Base-by-base conservation (phyloP, 2,329 filamentous ascomycete species). In the Alternaria novae-zelandiae region DNA sequence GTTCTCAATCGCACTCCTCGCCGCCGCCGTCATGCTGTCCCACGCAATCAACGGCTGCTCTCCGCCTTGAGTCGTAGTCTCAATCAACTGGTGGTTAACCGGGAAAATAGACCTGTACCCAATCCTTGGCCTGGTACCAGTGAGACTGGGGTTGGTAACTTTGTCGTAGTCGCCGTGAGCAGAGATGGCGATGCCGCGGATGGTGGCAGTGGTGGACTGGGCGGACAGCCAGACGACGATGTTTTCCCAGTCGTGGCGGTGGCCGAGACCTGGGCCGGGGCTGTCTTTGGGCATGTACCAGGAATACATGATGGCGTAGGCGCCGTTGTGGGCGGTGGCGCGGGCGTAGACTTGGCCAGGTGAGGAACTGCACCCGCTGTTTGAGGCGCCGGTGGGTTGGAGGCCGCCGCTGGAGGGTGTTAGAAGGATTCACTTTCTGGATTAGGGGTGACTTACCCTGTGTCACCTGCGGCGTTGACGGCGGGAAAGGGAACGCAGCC, bases 401-500 rank as follows among this genome's bases (percentile, higher is more conserved):
- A 86, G 80, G 12, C 84, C 84, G 46, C 78, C 83, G 51, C 83
- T 86, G 56, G 8, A 21, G 17, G 6, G n/a, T 23, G 15, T 41
- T 9, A 15, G 2, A 15, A 36, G 32, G 0, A n/a, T 9, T 36
- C 15, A n/a, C 32, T n/a, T 5, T n/a, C 32, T 36, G 8, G 8
- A 36, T 3, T 36, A 9, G 7, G 7, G 7, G 4, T 36, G 15
- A 36, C 32, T 36, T 74, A 89, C 87, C 83, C 81, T 15, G 85
- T 89, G 68, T 90, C 82, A 3, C 88, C 88, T 0, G 79, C 75
- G 0, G 82, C 82, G 65, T 90, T 85, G 2, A 90, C 88, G 2
- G 85, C 88, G 0, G 88, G 87, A 71, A 88, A 90, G 0, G 88
- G 87, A 9, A 89, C 87, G 65, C 88, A 90, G 49, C 88, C 88